Evolutionary conservation across 805 yeast species (phyloP), one percentile per base, ranked within the genome.

Genomic region (Yarrowia sp.): DNA sequence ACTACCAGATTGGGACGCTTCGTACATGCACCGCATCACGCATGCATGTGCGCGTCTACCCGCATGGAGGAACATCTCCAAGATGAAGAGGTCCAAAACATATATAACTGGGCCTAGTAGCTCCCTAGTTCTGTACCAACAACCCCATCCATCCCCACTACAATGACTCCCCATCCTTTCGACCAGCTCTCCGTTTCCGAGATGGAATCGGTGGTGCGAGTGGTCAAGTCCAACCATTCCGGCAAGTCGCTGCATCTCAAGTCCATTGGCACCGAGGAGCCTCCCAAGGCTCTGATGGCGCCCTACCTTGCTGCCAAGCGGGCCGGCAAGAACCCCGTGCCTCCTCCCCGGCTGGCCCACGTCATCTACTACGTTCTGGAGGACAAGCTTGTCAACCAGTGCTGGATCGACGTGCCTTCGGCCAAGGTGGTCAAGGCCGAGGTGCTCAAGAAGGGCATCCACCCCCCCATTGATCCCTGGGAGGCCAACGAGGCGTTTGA

Each of bases 281-380:
- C 97, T 41, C 93, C 96, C 70, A 90, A 90, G 83, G 80, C 84
- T 73, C 87, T 84, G 71, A 87, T 90, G 89, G 75, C 86, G 71
- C 85, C 82, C 74, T 90, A 83, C 78, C 80, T 90, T 71, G 88
- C 87, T 70, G 88, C 90, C 68, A 92, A 89, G 80, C 86, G 84
- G 73, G 69, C 76, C 2, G 88, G 87, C 42, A 72, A 72, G 32
- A 78, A 77, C 22, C 73, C 79, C 22, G 77, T 86, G 35, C 91
- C 91, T 42, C 75, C 90, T 70, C 84, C 92, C 50, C 86, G 96
- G 81, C 82, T 88, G 65, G 85, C 87, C 19, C 88, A 87, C 77
- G 86, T 83, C 55, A 87, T 87, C 81, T 90, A 87, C 83, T 89
- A 87, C 77, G 76, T 84, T 55, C 80, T 87, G 76, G 82, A 78